These are phyloP conservation scores for Yamadazyma trypodendri DNA, from an alignment of 1,139 yeast genomes.

Conservation along the genomic window DNA sequence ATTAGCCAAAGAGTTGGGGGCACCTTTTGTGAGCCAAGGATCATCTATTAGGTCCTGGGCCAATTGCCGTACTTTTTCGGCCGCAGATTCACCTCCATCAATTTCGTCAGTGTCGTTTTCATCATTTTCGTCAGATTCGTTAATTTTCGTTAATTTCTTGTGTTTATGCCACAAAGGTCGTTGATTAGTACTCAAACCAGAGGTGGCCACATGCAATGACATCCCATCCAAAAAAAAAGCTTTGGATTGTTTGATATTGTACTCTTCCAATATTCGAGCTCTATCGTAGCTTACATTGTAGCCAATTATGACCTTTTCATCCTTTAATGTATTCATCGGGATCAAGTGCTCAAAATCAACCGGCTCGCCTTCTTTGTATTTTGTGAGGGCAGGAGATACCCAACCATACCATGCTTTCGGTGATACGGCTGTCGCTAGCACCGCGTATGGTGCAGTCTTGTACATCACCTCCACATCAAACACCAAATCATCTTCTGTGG, in stretches of 20 bases:
- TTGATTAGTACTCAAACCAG: slow-evolving; percentile 93
- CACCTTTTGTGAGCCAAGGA: slow-evolving; percentile 79
- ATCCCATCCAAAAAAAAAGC: slow-evolving; percentile 87
- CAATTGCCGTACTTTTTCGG: slow-evolving; percentile 19
- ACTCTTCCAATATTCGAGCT: slow-evolving; percentile 83
- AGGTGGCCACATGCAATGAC: slow-evolving; percentile 87
- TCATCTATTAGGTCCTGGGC: slow-evolving; percentile 41
- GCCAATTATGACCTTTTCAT: slow-evolving; percentile 70
- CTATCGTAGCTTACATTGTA: slow-evolving; percentile 92
- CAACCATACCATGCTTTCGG: slow-evolving; percentile 88
- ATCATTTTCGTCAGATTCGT: slow-evolving; percentile 27
- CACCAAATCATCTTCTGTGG: slow-evolving; percentile 63
- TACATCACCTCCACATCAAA: slow-evolving; percentile 92
- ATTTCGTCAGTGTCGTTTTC: slow-evolving; percentile 17
- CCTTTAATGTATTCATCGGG: slow-evolving; percentile 58
- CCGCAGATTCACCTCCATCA: slow-evolving; percentile 6
- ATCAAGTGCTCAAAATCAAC: slow-evolving; percentile 62
- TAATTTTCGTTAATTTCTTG: slow-evolving; percentile 31
- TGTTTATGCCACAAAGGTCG: slow-evolving; percentile 75
- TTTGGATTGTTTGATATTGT: slow-evolving; percentile 61
- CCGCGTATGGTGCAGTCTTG: slow-evolving; percentile 70
- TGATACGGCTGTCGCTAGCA: slow-evolving; percentile 81
- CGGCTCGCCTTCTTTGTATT: slow-evolving; percentile 18
- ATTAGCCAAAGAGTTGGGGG: slow-evolving; percentile 78
- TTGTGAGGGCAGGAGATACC: slow-evolving; percentile 76